Evolutionary conservation across 2,329 filamentous ascomycete genomes (phyloP), one percentile per base, ranked within the genome.

Genomic region (Claviceps capensis): DNA sequence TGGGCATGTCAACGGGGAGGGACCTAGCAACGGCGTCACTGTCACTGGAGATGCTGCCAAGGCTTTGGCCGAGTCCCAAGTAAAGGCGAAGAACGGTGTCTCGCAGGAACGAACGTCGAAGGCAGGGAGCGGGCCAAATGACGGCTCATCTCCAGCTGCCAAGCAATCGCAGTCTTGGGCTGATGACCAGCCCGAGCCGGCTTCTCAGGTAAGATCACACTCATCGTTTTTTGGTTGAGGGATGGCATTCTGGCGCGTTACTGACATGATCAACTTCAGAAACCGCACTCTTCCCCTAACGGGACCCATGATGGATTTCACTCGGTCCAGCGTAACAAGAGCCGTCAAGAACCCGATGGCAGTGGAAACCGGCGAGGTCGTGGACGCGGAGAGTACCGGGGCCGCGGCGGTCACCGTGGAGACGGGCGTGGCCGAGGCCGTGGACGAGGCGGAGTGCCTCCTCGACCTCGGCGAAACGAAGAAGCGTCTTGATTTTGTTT

Each of bases 31-130:
- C 3, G 23, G 16, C 55, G 70, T 75, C 14, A 70, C 69, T 44
- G 73, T 79, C 34, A 65, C 67, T 36, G 76, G 79, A 48, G 69
- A 68, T 13, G 75, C 76, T 49, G 76, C 77, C 53, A 82, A 81
- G 58, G 73, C 75, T 47, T 82, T 83, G 30, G 82, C 75, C 23
- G 82, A 81, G 62, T 77, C 75, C 56, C 79, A 83, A 57, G 87
- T 82, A 83, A 83, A 87, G 58, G 58, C 63, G 34, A 60, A 59
- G 49, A 74, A 73, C 55, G 69, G 72, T 49, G 62, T 67, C 51
- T 78, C 77, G 2, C 77, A 79, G 64, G 86, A 90, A 58, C 93
- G 87, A 79, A 84, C 83, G 47, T 71, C 79, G 49, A 88, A 94
- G 73, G 83, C 85, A 5, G 86, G 93, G 55, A 80, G 76, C 40